A percentile compares a stretch with the other conserved stretches of the same genome.
These are phyloP conservation scores for Letharia lupina DNA, from an alignment of 495 filamentous ascomycete species.

Conservation along the genomic window DNA sequence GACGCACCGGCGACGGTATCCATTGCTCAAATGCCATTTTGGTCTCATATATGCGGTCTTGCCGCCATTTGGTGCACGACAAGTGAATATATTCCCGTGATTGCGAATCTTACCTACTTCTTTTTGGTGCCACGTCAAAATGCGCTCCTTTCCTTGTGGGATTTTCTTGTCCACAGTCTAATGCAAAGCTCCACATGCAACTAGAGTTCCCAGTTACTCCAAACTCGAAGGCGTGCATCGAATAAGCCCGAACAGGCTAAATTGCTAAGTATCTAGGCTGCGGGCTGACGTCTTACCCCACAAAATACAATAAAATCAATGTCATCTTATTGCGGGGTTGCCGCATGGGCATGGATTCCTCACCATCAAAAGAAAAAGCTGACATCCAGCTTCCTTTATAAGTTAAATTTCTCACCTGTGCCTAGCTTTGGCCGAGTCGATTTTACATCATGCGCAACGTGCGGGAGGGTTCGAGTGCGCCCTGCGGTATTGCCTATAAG, in stretches of 20 bases:
- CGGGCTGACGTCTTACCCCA: constrained; percentile 1
- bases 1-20: background rate
- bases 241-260: background rate
- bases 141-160: background rate
- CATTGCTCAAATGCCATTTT: background rate
- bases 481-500: background rate
- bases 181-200: background rate
- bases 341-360: background rate
- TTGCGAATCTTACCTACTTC: background rate
- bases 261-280: background rate
- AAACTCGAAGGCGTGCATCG: background rate
- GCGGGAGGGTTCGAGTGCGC: background rate
- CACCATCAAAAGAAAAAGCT: background rate
- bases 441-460: background rate
- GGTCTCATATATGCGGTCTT: background rate
- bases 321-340: background rate
- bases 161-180: background rate
- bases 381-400: background rate
- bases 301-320: background rate
- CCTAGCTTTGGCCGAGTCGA: background rate
- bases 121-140: background rate
- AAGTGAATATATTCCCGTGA: background rate
- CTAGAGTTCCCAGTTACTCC: background rate
- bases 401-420: background rate
- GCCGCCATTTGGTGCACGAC: background rate